phyloP scores from a whole-genome alignment of 176 grass and related monocot species.

The Ensete ventricosum region DNA sequence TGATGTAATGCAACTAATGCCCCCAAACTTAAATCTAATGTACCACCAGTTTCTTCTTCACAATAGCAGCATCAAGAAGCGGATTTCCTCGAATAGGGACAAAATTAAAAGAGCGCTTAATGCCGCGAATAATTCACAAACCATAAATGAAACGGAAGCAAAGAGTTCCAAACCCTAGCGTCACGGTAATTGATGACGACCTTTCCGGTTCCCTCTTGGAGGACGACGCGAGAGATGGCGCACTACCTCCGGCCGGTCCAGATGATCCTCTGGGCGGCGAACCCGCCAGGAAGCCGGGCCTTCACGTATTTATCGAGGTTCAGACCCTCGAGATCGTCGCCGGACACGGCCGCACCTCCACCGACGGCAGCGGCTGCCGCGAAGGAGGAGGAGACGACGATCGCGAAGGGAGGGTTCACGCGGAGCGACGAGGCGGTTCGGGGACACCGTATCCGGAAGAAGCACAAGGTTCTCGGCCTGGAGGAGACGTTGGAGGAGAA shows the following conservation, averaged over 20 bases:
- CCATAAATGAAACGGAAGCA: neutral
- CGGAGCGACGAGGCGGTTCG: neutral
- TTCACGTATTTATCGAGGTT: constrained; percentile 73
- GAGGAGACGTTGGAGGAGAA: constrained; percentile 30
- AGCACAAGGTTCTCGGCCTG: neutral
- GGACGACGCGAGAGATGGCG: constrained; percentile 68
- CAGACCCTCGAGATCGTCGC: constrained; percentile 24
- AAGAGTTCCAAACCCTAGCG: constrained; percentile 37
- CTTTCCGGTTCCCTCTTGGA: constrained; percentile 83
- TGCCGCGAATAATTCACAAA: neutral
- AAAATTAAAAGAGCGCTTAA: neutral
- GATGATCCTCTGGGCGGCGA: constrained; percentile 86
- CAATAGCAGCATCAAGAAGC: neutral
- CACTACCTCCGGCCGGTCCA: constrained; percentile 80
- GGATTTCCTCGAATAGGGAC: no score
- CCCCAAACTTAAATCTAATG: no score
- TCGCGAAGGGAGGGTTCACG: neutral
- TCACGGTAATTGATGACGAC: constrained; percentile 92
- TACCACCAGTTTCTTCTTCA: neutral
- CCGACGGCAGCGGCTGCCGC: constrained; percentile 10
- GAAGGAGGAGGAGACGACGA: constrained; percentile 14
- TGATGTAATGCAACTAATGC: no score
- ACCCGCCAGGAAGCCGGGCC: constrained; percentile 63
- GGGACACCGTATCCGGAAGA: constrained; percentile 23
- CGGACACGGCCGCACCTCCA: constrained; percentile 30